Evolutionary conservation across 805 yeast species (phyloP).

Genomic region (Ogataea populi-albae): DNA sequence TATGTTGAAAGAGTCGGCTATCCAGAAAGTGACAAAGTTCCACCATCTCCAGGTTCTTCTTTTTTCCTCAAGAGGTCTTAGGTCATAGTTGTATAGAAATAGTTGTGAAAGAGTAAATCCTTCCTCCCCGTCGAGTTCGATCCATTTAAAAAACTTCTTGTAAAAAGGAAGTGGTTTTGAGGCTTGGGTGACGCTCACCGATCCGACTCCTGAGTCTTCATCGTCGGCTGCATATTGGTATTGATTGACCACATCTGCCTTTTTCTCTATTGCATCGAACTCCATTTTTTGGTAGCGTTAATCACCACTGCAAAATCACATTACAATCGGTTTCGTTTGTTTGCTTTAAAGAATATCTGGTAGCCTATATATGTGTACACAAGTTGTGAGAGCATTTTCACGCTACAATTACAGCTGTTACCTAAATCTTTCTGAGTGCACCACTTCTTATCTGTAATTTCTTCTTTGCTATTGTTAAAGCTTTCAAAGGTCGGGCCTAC

Average conservation of each 20-base stretch:
- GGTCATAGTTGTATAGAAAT: slow-evolving; percentile 70
- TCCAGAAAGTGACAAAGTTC: slow-evolving; percentile 78
- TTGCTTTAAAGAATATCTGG: too few relatives aligned
- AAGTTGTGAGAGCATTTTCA: too few relatives aligned
- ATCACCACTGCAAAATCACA: too few relatives aligned
- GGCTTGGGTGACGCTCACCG: not conserved
- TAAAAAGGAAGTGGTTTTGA: slow-evolving; percentile 1
- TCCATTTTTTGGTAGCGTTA: not conserved
- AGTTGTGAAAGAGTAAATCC: slow-evolving; percentile 52
- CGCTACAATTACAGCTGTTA: too few relatives aligned
- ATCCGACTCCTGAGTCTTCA: not conserved
- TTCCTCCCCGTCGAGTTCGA: slow-evolving; percentile 30
- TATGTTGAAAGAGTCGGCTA: slow-evolving; percentile 85
- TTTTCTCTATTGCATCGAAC: not conserved
- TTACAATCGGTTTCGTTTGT: too few relatives aligned
- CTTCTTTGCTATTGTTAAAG: too few relatives aligned
- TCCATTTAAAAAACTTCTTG: slow-evolving; percentile 9
- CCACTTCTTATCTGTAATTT: too few relatives aligned
- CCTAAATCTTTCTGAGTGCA: too few relatives aligned
- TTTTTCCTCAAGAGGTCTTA: slow-evolving; percentile 70
- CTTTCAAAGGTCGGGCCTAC: too few relatives aligned
- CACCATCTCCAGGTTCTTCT: slow-evolving; percentile 87
- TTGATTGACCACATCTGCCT: slow-evolving; percentile 2
- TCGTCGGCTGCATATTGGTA: not conserved
- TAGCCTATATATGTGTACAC: too few relatives aligned